Evolutionary conservation across 179 eudicot genomes (phyloP), one percentile per base, ranked within the genome.

Genomic region (Beta lomatogona): DNA sequence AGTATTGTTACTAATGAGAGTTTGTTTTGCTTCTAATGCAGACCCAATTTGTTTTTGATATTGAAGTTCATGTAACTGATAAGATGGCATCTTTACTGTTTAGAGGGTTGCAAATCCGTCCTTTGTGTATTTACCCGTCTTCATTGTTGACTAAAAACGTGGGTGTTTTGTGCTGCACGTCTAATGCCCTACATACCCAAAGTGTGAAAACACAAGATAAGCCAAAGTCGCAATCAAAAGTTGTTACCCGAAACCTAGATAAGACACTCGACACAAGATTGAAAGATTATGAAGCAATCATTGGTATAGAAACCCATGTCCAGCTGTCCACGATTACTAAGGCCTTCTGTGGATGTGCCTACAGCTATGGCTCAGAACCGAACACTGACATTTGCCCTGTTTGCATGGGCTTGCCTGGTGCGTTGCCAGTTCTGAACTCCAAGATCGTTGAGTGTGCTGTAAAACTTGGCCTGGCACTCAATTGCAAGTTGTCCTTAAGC

Each of bases 341-440:
- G 88, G 98, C 98, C 76, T 95, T 95, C 55, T 95, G 98, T 79
- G 85, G 94, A 58, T 95, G 98, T 75, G 93, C 95, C 82, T 92
- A 93, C 79, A 91, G 78, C 71, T 95, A 93, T 83, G 98, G 98
- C 66, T 83, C 97, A 18, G 88, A 84, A 41, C 98, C 98, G 58
- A 95, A 95, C 85, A 88, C 97, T 65, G 86, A 85, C 50, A 80
- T 95, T 64, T 95, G 98, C 81, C 98, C 98, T 2, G 84, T 92
- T 81, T 95, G 98, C 75, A 95, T 95, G 98, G 98, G 98, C 4
- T 88, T 95, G 77, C 98, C 98, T 0, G 98, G 98, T 72, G 98
- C 98, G 16, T 89, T 95, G 84, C 98, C 98, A 1, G 98, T 91
- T 65, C 74, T 95, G 87, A 95, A 95, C 85, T 90, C 98, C 2